Conservation (phyloP, 208 protist genomes). For the Porcisia hertigi region DNA sequence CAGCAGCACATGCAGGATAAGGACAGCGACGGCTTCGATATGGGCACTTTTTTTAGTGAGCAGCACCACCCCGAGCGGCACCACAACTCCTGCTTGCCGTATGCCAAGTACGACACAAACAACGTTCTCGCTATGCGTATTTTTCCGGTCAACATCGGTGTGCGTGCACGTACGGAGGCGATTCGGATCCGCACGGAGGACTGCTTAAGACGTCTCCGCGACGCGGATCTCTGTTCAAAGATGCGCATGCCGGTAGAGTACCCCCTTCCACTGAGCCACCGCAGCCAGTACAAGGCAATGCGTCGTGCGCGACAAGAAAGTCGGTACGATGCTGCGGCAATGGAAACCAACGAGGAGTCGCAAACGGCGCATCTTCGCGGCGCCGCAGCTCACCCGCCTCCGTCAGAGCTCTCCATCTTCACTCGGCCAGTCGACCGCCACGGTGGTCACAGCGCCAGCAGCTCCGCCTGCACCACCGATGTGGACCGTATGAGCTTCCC, state of each 20-base stretch:
- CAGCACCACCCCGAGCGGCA: constrained; percentile 55
- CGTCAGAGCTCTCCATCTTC: constrained; percentile 66
- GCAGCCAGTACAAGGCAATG: constrained; percentile 14
- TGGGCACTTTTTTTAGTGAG: constrained; percentile 39
- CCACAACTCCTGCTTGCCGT: constrained; percentile 66
- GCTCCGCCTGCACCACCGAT: not conserved
- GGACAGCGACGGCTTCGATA: constrained; percentile 33
- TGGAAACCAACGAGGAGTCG: not conserved
- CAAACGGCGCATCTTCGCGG: constrained; percentile 40
- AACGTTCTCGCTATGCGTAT: constrained; percentile 69
- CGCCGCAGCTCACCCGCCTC: constrained; percentile 58
- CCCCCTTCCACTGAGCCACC: constrained; percentile 42
- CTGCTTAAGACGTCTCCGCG: constrained; percentile 51
- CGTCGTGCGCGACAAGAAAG: not conserved
- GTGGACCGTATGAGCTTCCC: constrained; percentile 10
- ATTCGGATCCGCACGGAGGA: constrained; percentile 67
- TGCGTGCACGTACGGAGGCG: constrained; percentile 44
- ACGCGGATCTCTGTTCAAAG: constrained; percentile 49
- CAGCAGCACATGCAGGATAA: not conserved
- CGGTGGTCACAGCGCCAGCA: not conserved
- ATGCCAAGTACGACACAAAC: constrained; percentile 47
- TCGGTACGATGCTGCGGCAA: not conserved
- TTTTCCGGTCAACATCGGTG: constrained; percentile 66
- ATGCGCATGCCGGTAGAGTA: constrained; percentile 41
- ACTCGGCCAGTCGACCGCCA: constrained; percentile 52